Percentiles rank a stretch among this genome's conserved stretches.
These are phyloP conservation scores for Thermoascus crustaceus DNA, from an alignment of 2,329 filamentous ascomycete species.

Conservation along the genomic window DNA sequence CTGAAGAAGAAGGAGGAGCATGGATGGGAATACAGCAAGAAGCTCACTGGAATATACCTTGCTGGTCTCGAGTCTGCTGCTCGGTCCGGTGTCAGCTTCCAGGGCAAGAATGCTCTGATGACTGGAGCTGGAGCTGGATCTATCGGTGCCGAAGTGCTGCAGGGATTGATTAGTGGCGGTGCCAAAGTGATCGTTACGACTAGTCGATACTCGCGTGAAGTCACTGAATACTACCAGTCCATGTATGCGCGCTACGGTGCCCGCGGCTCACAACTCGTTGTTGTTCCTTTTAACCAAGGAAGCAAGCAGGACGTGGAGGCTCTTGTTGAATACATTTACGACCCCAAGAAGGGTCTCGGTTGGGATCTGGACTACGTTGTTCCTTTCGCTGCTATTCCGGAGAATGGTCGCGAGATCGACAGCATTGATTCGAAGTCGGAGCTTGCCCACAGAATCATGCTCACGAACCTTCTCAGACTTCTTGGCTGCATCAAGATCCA, in stretches of 20 bases:
- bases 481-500: conserved; percentile 84
- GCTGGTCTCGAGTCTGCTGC: conserved; percentile 87
- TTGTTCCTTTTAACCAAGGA: conserved; percentile 97
- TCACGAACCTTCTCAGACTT: conserved; percentile 90
- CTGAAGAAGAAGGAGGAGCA: conserved; percentile 94
- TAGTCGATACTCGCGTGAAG: conserved; percentile 89
- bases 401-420: conserved; percentile 96
- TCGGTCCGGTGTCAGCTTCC: conserved; percentile 77
- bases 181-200: conserved; percentile 96
- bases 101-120: conserved; percentile 95
- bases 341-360: conserved; percentile 88
- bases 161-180: conserved; percentile 91
- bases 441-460: conserved; percentile 96
- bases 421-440: conserved; percentile 95
- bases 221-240: conserved; percentile 97
- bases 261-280: conserved; percentile 89
- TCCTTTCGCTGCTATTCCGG: conserved; percentile 93
- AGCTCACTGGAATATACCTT: conserved; percentile 85
- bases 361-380: conserved; percentile 97
- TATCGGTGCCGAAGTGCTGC: conserved; percentile 92
- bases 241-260: conserved; percentile 96
- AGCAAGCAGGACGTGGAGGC: conserved; percentile 97
- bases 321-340: conserved; percentile 91
- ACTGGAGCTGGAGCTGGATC: conserved; percentile 96
- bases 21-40: conserved; percentile 99